Evolutionary conservation across 352 stramenopile species (phyloP).

Genomic region (Phytophthora vignae): DNA sequence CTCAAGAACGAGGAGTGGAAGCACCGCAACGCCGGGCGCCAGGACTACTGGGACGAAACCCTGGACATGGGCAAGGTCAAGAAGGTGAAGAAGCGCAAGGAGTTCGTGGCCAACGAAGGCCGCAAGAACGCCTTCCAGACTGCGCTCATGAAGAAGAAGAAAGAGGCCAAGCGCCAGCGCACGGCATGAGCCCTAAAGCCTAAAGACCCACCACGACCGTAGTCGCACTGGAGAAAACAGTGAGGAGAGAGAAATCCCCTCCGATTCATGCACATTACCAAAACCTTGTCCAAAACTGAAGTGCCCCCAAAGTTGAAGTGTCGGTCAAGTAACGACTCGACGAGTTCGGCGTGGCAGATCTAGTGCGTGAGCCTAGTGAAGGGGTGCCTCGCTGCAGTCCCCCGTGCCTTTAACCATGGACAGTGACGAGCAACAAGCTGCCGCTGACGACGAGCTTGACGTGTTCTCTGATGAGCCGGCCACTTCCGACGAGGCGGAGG

Average conservation of each 20-base stretch:
- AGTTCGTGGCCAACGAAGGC: slow-evolving; percentile 84
- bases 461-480: slow-evolving; percentile 12
- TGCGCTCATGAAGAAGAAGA: slow-evolving; percentile 69
- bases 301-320: slow-evolving; percentile 1
- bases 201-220: background rate
- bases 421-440: slow-evolving; percentile 16
- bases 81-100: slow-evolving; percentile 87
- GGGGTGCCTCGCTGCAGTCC: slow-evolving; percentile 11
- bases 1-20: slow-evolving; percentile 83
- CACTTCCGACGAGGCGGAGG: slow-evolving; percentile 8
- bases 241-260: slow-evolving; percentile 5
- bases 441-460: slow-evolving; percentile 13
- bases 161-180: slow-evolving; percentile 46
- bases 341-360: slow-evolving; percentile 4
- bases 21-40: slow-evolving; percentile 66
- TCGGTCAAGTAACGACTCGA: slow-evolving; percentile 10
- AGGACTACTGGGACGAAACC: slow-evolving; percentile 82
- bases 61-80: slow-evolving; percentile 81
- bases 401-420: slow-evolving; percentile 15
- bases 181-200: slow-evolving; percentile 10
- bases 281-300: slow-evolving; percentile 19
- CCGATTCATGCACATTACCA: slow-evolving; percentile 32
- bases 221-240: slow-evolving; percentile 19
- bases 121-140: slow-evolving; percentile 74
- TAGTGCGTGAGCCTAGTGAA: slow-evolving; percentile 17